Conservation (phyloP, 306 rosid species). For the Acacia crassicarpa region DNA sequence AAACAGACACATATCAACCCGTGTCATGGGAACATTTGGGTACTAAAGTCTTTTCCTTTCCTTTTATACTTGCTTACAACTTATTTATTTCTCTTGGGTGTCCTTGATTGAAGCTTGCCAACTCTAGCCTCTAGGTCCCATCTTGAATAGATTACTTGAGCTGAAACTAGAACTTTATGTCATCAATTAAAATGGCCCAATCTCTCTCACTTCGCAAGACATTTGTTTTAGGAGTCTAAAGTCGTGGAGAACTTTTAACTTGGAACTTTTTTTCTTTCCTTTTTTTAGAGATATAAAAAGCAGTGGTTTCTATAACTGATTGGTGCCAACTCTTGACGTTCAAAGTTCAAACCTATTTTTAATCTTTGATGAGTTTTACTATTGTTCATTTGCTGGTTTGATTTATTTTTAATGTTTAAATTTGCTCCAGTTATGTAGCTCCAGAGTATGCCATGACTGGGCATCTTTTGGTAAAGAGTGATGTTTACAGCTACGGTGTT, state of each 20-base stretch:
- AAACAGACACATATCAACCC: slow-evolving; percentile 83
- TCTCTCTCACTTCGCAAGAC: background rate
- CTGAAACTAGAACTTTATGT: background rate
- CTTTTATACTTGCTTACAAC: background rate
- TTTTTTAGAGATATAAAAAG: background rate
- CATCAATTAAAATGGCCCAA: background rate
- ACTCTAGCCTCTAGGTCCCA: background rate
- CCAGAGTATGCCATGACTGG: slow-evolving; percentile 99
- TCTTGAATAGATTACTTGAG: slow-evolving; percentile 13
- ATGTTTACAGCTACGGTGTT: slow-evolving; percentile 96
- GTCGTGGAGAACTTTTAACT: background rate
- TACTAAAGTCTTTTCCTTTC: slow-evolving; percentile 32
- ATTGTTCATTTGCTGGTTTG: slow-evolving; percentile 4
- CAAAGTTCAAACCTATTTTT: background rate
- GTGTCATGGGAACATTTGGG: slow-evolving; percentile 99
- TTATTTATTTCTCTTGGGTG: background rate
- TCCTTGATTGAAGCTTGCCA: background rate
- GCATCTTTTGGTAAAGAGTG: slow-evolving; percentile 96
- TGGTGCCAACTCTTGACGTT: background rate
- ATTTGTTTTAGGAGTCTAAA: background rate
- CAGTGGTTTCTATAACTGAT: background rate
- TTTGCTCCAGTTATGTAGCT: slow-evolving; percentile 76
- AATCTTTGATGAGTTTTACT: slow-evolving; percentile 16
- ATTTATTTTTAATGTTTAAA: slow-evolving; percentile 26
- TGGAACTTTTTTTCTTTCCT: background rate